Conservation (phyloP, 2,329 filamentous ascomycete genomes). For the Arthrinium phaeospermum region DNA sequence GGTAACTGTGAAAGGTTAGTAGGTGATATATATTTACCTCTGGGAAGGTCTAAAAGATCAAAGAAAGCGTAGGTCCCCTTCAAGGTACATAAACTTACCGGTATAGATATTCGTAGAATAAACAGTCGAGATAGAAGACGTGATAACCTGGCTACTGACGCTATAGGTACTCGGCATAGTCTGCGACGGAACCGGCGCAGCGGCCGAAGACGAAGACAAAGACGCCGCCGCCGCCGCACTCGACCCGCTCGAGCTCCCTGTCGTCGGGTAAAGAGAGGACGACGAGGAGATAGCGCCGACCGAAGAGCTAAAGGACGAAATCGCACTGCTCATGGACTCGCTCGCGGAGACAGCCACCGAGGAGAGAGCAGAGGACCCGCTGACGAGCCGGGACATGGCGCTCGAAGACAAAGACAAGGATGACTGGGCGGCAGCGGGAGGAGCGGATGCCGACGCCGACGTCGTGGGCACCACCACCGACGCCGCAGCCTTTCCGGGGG, state of each 20-base stretch:
- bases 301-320: constrained; percentile 26
- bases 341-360: constrained; percentile 20
- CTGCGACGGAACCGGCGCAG: constrained; percentile 22
- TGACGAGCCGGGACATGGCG: constrained; percentile 21
- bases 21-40: constrained; percentile 27
- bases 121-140: constrained; percentile 31
- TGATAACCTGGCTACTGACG: constrained; percentile 20
- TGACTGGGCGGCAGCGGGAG: neutral
- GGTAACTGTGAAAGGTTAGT: constrained; percentile 25
- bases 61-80: no score
- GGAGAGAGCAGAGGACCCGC: constrained; percentile 21
- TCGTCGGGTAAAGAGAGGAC: neutral
- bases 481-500: constrained; percentile 8
- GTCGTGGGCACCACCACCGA: neutral
- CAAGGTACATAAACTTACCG: constrained; percentile 29
- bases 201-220: neutral
- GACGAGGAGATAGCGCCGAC: neutral
- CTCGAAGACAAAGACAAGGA: constrained; percentile 4
- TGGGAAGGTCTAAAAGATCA: constrained; percentile 27
- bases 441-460: neutral
- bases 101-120: constrained; percentile 37
- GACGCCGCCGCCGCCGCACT: neutral
- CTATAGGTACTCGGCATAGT: constrained; percentile 36
- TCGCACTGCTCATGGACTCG: constrained; percentile 26
- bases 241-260: neutral